Percentiles rank a stretch among this genome's conserved stretches.
Conservation (phyloP, 2,329 filamentous ascomycete genomes). For the Corniculantispora saksenae region DNA sequence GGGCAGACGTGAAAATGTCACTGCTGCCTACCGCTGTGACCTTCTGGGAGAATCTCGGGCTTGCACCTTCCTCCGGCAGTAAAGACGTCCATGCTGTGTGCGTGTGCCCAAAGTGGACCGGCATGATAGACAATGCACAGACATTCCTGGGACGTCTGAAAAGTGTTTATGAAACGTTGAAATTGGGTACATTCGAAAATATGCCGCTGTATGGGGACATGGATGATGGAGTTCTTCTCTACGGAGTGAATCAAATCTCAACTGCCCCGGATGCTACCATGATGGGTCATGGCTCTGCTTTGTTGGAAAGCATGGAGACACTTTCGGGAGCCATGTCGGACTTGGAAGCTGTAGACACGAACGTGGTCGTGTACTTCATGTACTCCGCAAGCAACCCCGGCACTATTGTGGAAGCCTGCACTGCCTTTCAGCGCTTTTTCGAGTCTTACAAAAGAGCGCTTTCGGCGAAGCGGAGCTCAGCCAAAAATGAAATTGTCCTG, state of each 20-base stretch:
- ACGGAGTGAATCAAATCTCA: constrained; percentile 49
- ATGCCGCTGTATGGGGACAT: constrained; percentile 43
- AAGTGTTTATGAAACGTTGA: constrained; percentile 71
- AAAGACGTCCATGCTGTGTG: constrained; percentile 74
- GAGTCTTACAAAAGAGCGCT: constrained; percentile 54
- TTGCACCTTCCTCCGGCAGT: constrained; percentile 68
- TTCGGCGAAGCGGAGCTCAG: constrained; percentile 43
- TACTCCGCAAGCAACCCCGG: constrained; percentile 65
- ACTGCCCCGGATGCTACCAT: constrained; percentile 43
- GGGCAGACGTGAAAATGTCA: constrained; percentile 69
- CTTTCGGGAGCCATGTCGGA: constrained; percentile 49
- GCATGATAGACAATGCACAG: constrained; percentile 60
- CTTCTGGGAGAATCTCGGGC: constrained; percentile 81
- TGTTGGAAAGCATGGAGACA: constrained; percentile 50
- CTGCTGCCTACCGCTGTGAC: constrained; percentile 71
- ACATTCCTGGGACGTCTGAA: constrained; percentile 69
- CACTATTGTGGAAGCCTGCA: constrained; percentile 69
- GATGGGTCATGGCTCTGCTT: constrained; percentile 45
- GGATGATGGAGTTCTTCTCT: constrained; percentile 50
- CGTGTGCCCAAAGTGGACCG: constrained; percentile 66
- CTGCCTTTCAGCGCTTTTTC: constrained; percentile 72
- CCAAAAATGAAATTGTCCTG: constrained; percentile 68
- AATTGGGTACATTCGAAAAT: constrained; percentile 66
- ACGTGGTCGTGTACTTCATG: constrained; percentile 75
- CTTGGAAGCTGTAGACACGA: constrained; percentile 49